phyloP scores from a whole-genome alignment of 306 rosid species.

The Hippophae rhamnoides region DNA sequence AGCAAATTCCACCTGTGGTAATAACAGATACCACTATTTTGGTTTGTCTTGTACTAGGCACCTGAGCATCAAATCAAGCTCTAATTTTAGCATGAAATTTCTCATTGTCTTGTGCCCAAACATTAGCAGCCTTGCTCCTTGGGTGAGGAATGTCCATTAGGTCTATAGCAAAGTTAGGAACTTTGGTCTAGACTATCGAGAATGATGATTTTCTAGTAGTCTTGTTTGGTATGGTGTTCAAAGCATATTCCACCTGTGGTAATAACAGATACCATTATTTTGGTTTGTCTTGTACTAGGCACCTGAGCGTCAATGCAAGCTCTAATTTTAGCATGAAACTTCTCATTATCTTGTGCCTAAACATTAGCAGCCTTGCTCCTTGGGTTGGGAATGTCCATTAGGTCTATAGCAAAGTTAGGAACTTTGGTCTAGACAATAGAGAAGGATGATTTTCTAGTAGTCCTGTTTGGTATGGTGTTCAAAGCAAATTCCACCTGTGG shows the following conservation, averaged over 20 bases:
- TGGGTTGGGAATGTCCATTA: background rate
- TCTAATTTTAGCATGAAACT: background rate
- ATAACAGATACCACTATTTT: background rate
- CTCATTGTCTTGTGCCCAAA: background rate
- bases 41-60: background rate
- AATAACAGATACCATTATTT: background rate
- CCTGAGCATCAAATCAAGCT: background rate
- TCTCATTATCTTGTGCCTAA: background rate
- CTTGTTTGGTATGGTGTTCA: no score
- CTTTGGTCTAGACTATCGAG: background rate
- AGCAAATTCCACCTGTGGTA: background rate
- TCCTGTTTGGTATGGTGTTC: no score
- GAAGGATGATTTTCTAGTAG: background rate
- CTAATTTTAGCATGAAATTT: background rate
- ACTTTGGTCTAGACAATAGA: background rate
- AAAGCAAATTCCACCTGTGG: background rate
- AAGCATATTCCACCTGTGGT: background rate
- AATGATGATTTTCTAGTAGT: background rate
- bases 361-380: background rate
- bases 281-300: background rate
- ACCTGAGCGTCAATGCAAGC: background rate
- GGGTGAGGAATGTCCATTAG: background rate
- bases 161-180: background rate
- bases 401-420: background rate
- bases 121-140: background rate